A percentile compares a stretch with the other conserved stretches of the same genome.
phyloP scores from a whole-genome alignment of 2,329 filamentous ascomycete species.

The Fusarium illudens region DNA sequence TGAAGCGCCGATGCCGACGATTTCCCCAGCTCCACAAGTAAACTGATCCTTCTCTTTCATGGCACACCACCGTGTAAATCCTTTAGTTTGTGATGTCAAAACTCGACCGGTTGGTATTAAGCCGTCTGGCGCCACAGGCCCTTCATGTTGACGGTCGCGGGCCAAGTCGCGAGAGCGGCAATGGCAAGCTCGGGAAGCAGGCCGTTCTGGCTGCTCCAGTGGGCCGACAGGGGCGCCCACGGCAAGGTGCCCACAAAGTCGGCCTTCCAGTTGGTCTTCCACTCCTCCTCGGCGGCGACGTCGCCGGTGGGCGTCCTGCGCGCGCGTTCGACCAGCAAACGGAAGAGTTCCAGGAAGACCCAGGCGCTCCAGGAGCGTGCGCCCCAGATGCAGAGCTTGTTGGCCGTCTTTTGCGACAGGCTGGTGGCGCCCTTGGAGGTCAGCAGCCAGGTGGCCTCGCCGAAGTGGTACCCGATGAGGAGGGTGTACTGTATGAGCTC shows the following conservation, averaged over 20 bases:
- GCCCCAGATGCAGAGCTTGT: slow-evolving; percentile 73
- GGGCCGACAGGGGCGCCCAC: slow-evolving; percentile 83
- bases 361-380: slow-evolving; percentile 82
- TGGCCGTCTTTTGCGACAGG: slow-evolving; percentile 64
- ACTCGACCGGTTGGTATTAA: slow-evolving; percentile 8
- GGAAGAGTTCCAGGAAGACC: slow-evolving; percentile 77
- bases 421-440: slow-evolving; percentile 75
- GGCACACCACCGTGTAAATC: neutral
- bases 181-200: slow-evolving; percentile 53
- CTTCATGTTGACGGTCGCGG: slow-evolving; percentile 55
- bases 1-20: neutral
- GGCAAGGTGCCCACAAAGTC: slow-evolving; percentile 74
- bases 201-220: slow-evolving; percentile 80
- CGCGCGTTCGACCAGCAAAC: slow-evolving; percentile 62
- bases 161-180: slow-evolving; percentile 54
- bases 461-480: slow-evolving; percentile 75
- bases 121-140: slow-evolving; percentile 56
- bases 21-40: neutral
- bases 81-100: too few species aligned
- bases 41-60: neutral
- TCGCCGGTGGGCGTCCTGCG: slow-evolving; percentile 50
- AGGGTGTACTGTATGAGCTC: slow-evolving; percentile 73
- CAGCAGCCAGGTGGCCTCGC: slow-evolving; percentile 87
- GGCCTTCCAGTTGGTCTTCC: slow-evolving; percentile 66
- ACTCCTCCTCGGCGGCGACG: slow-evolving; percentile 49